Evolutionary conservation across 768 basidiomycete genomes (phyloP), one percentile per base, ranked within the genome.

Genomic region (Candolleomyces eurysporus): DNA sequence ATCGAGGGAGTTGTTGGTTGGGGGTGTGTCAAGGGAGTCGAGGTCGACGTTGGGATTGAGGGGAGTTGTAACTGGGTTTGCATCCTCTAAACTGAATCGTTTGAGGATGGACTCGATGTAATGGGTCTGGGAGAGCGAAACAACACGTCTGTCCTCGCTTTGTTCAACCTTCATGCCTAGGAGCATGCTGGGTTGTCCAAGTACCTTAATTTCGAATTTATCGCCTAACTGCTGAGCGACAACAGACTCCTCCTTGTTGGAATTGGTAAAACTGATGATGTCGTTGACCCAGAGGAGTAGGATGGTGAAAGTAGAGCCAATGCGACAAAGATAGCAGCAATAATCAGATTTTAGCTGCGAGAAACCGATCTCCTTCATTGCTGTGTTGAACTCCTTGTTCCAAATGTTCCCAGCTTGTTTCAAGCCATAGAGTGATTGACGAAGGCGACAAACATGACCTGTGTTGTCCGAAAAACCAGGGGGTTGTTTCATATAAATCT

Each of bases 361-460:
- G 53, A 70, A 70, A 0, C 62, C 53, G 0, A 65, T 36, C 0
- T 52, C 43, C 3, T 48, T 16, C 6, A 65, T 49, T 9, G 42
- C 58, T 7, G 42, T 40, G 48, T 65, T 39, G 3, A 65, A 51
- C 10, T 55, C 48, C 1, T 19, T 14, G 30, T 67, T 67, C 76
- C 77, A 80, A 16, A 70, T 58, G 14, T 67, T 52, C 4, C 67
- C 70, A 1, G 73, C 68, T 61, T 79, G 77, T 30, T 75, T 75
- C 8, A 76, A 66, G 0, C 78, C 74, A 66, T 79, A 80, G 4
- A 80, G 61, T 3, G 68, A 60, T 43, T 67, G 63, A 13, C 60
- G 60, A 9, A 76, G 66, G 5, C 45, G 56, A 50, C 55, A 63
- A 7, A 43, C 49, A 2, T 46, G 39, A 13, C 66, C 61, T 11